A percentile compares a stretch with the other conserved stretches of the same genome.
Conservation (phyloP, 768 basidiomycete genomes). For the Rhodotorula diobovata region DNA sequence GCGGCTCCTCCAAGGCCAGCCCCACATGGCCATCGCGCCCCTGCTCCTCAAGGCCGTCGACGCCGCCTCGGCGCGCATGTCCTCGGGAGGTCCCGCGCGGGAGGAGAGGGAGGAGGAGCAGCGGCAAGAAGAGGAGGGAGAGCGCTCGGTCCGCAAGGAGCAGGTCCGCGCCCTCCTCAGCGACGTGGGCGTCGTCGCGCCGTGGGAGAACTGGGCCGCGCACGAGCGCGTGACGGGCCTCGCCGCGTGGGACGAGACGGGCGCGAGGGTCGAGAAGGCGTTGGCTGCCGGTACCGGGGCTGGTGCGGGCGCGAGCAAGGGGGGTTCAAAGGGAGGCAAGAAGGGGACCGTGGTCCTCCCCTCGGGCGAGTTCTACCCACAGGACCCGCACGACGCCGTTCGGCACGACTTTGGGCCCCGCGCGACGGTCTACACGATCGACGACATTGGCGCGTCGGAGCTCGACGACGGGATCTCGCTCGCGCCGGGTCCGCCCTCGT, state of each 20-base stretch:
- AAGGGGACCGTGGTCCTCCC: background rate
- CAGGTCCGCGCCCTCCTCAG: conserved; percentile 53
- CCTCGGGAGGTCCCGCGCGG: too few relatives aligned
- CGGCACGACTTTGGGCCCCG: conserved; percentile 86
- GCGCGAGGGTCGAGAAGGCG: background rate
- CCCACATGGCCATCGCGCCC: conserved; percentile 56
- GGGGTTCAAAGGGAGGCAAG: too few relatives aligned
- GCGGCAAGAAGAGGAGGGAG: too few relatives aligned
- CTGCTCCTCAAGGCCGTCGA: conserved; percentile 60
- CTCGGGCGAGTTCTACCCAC: conserved; percentile 30
- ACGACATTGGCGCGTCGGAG: conserved; percentile 72
- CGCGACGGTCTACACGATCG: conserved; percentile 77
- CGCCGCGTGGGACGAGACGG: conserved; percentile 10
- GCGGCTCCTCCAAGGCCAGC: conserved; percentile 57
- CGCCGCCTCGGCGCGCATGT: conserved; percentile 41
- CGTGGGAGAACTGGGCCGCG: conserved; percentile 69
- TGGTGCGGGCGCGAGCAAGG: too few relatives aligned
- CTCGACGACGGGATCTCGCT: conserved; percentile 90
- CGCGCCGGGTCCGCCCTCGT: conserved; percentile 55
- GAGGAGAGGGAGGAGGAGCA: too few relatives aligned
- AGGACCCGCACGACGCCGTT: conserved; percentile 63
- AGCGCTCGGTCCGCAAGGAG: conserved; percentile 1
- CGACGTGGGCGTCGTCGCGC: conserved; percentile 68
- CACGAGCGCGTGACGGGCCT: conserved; percentile 48
- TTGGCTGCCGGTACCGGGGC: too few relatives aligned